These are phyloP conservation scores for Solanum rostratum DNA, from an alignment of 257 asterid genomes.

Conservation along the genomic window DNA sequence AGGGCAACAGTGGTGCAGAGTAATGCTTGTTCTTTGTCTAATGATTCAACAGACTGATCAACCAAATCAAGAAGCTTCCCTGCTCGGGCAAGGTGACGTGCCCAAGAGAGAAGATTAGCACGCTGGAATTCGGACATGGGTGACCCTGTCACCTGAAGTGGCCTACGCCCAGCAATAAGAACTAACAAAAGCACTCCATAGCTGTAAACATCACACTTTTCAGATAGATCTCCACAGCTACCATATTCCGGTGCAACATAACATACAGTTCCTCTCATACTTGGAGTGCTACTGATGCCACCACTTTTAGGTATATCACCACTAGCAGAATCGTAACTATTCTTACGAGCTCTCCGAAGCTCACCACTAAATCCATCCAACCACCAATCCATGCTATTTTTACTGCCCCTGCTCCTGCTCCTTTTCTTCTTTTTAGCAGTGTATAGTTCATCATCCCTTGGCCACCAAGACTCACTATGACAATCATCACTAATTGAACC, in stretches of 20 bases:
- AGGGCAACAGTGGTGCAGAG: constrained; percentile 75
- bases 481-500: constrained; percentile 45
- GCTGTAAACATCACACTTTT: constrained; percentile 87
- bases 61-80: constrained; percentile 91
- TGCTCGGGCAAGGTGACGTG: constrained; percentile 83
- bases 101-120: constrained; percentile 91
- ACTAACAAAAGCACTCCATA: constrained; percentile 80
- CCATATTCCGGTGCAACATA: constrained; percentile 92
- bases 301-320: constrained; percentile 82
- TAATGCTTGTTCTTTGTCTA: constrained; percentile 60
- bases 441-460: constrained; percentile 47
- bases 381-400: constrained; percentile 93
- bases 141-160: constrained; percentile 91
- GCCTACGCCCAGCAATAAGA: constrained; percentile 81
- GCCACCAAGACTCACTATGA: constrained; percentile 44
- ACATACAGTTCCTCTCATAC: constrained; percentile 94
- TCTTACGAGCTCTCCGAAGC: constrained; percentile 57
- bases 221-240: constrained; percentile 60
- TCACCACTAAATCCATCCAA: constrained; percentile 83
- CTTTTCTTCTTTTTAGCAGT: constrained; percentile 41
- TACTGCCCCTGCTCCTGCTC: constrained; percentile 45
- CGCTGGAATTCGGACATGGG: constrained; percentile 88
- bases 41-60: constrained; percentile 40
- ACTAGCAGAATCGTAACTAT: constrained; percentile 61
- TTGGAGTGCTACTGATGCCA: constrained; percentile 87